phyloP scores from a whole-genome alignment of 805 yeast species.

The Barnettozyma californica region DNA sequence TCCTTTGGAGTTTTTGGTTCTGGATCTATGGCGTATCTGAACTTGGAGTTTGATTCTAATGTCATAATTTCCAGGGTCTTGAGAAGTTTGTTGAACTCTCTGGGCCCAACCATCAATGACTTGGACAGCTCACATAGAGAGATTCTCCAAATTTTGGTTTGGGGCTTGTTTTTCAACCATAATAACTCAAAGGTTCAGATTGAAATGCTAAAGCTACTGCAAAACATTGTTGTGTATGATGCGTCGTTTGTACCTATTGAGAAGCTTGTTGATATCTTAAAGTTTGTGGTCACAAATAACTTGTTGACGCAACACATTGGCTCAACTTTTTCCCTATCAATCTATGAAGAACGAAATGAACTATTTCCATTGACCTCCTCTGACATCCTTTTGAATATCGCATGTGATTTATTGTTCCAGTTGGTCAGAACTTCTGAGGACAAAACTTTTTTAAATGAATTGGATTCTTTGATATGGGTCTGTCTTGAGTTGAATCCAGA shows the following conservation, averaged over 20 bases:
- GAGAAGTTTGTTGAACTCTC: slow-evolving; percentile 39
- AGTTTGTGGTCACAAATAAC: slow-evolving; percentile 26
- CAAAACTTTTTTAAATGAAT: slow-evolving; percentile 36
- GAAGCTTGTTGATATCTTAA: slow-evolving; percentile 28
- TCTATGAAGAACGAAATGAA: slow-evolving; percentile 36
- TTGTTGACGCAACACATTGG: slow-evolving; percentile 28
- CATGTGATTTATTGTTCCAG: slow-evolving; percentile 55
- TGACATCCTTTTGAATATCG: slow-evolving; percentile 33
- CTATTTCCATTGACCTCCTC: slow-evolving; percentile 44
- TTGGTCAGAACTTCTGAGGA: slow-evolving; percentile 50
- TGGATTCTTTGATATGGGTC: slow-evolving; percentile 58
- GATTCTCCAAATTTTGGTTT: slow-evolving; percentile 32
- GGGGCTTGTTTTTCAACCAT: slow-evolving; percentile 29
- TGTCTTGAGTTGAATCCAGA: slow-evolving; percentile 42
- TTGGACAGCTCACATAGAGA: slow-evolving; percentile 27
- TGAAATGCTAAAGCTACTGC: slow-evolving; percentile 38
- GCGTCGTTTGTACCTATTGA: slow-evolving; percentile 28
- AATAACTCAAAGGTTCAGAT: slow-evolving; percentile 27
- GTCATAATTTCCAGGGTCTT: slow-evolving; percentile 39
- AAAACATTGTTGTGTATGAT: slow-evolving; percentile 45
- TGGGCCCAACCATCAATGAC: slow-evolving; percentile 52
- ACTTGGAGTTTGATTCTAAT: slow-evolving; percentile 37
- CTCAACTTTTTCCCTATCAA: slow-evolving; percentile 26
- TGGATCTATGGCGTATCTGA: slow-evolving; percentile 42
- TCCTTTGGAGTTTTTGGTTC: slow-evolving; percentile 44